A percentile compares a stretch with the other conserved stretches of the same genome.
phyloP scores from a whole-genome alignment of 495 filamentous ascomycete species.

The Penicillium coprophilum region DNA sequence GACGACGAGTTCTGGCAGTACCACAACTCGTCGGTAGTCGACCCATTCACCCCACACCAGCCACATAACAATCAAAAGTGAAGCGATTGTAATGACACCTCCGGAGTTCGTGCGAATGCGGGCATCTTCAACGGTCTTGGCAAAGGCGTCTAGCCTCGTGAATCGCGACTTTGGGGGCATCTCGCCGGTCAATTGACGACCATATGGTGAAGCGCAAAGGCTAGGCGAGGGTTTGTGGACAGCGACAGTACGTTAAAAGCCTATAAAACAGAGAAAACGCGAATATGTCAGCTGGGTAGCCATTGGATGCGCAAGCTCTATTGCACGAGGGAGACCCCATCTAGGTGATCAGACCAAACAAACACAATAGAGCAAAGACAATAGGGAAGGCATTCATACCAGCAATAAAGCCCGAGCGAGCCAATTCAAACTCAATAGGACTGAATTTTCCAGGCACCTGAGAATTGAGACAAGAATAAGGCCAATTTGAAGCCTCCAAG shows the following conservation, averaged over 20 bases:
- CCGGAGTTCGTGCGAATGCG: constrained; percentile 95
- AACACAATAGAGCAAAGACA: not conserved
- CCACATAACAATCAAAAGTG: constrained; percentile 80
- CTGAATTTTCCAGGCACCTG: constrained; percentile 8
- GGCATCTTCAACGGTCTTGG: constrained; percentile 98
- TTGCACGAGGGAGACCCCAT: not conserved
- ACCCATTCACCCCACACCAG: constrained; percentile 94
- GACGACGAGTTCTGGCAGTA: constrained; percentile 90
- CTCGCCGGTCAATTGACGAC: constrained; percentile 28
- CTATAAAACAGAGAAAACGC: constrained; percentile 4
- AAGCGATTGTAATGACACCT: constrained; percentile 89
- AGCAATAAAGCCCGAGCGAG: constrained; percentile 1
- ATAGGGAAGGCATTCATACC: constrained; percentile 1
- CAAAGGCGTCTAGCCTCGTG: constrained; percentile 95
- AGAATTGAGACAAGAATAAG: constrained; percentile 22
- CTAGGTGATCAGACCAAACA: not conserved
- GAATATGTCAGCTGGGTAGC: constrained; percentile 13
- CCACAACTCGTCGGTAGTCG: constrained; percentile 83
- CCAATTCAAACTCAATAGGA: constrained; percentile 17
- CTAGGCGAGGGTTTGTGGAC: constrained; percentile 1
- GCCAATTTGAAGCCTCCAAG: constrained; percentile 19
- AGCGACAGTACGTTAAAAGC: constrained; percentile 6
- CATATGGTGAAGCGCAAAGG: constrained; percentile 25
- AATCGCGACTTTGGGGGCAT: constrained; percentile 75
- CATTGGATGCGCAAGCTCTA: constrained; percentile 21